Base-by-base conservation (phyloP, 148 eudicot genomes). In the Camellia lanceoleosa region DNA sequence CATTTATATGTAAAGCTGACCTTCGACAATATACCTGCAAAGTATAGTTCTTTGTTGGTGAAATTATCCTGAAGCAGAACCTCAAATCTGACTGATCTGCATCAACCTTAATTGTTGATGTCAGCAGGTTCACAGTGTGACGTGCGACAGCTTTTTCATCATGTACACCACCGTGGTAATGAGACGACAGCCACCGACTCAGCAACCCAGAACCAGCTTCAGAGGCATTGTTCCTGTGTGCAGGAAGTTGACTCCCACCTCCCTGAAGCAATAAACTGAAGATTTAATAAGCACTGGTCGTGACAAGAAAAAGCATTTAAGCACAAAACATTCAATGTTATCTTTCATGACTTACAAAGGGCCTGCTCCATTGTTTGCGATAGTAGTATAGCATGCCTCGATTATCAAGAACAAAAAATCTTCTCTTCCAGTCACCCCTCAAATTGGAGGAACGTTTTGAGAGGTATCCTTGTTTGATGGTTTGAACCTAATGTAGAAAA, bases 371-470 rank as follows among this genome's bases (percentile, higher is more conserved):
- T 85, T 93, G 98, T 82, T 96, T 96, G 83, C 97, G 97, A 81
- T 93, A 96, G 85, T 96, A 96, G 82, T 92, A 96, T 68, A 93
- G 78, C 98, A 93, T 92, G 77, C 99, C 99, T 62, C 97, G 91
- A 78, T 91, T 96, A 72, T 96, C 99, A 79, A 96, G 99, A 77
- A 96, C 92, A 87, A 96, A 96, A 79, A 89, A 96, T 76, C 99
- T 90, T 86, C 95, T 86, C 88, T 96, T 96, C 98, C 98, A 96
- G 82, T 96, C 99, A 74, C 83, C 99, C 85, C 99, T 90, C 89
- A 96, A 83, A 84, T 88, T 96, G 58, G 99, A 91, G 75, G 99
- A 96, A 83, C 98, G 97, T 86, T 96, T 96, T 20, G 88, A 90
- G 68, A 96, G 91, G 83, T 96, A 96, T 80, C 99, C 99, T 92